phyloP scores from a whole-genome alignment of 1,284 basidiomycete species.

The Marasmius oreades region DNA sequence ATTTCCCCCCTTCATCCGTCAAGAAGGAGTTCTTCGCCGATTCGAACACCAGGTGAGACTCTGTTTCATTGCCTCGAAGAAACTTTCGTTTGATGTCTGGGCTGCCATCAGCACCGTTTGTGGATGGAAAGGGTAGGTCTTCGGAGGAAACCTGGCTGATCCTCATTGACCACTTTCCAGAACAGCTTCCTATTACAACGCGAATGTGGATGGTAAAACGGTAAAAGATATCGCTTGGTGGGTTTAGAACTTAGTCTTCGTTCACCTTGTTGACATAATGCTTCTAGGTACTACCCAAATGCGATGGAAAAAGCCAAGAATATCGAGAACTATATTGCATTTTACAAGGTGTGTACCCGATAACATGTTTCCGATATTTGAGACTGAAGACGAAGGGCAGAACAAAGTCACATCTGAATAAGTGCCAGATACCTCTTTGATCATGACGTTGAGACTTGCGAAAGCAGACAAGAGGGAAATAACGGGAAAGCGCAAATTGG shows the following conservation, averaged over 20 bases:
- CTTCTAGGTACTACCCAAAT: conserved; percentile 56
- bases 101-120: conserved; percentile 44
- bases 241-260: conserved; percentile 16
- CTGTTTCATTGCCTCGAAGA: conserved; percentile 1
- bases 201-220: conserved; percentile 40
- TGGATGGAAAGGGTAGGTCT: conserved; percentile 61
- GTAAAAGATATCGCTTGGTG: conserved; percentile 63
- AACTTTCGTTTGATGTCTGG: conserved; percentile 4
- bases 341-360: conserved; percentile 51
- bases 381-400: not conserved
- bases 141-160: conserved; percentile 1
- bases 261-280: not conserved
- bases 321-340: conserved; percentile 60
- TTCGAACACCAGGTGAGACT: conserved; percentile 47
- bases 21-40: conserved; percentile 37
- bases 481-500: not conserved
- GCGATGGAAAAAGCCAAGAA: conserved; percentile 44
- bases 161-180: conserved; percentile 29
- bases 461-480: not conserved
- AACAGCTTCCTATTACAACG: conserved; percentile 59
- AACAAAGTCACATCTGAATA: not conserved
- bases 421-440: not conserved
- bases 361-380: not conserved
- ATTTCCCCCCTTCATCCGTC: conserved; percentile 58
- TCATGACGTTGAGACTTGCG: not conserved